Percentiles rank a stretch among this genome's conserved stretches.
phyloP scores from a whole-genome alignment of 305 asterid genomes.

The Solanum hybrid region DNA sequence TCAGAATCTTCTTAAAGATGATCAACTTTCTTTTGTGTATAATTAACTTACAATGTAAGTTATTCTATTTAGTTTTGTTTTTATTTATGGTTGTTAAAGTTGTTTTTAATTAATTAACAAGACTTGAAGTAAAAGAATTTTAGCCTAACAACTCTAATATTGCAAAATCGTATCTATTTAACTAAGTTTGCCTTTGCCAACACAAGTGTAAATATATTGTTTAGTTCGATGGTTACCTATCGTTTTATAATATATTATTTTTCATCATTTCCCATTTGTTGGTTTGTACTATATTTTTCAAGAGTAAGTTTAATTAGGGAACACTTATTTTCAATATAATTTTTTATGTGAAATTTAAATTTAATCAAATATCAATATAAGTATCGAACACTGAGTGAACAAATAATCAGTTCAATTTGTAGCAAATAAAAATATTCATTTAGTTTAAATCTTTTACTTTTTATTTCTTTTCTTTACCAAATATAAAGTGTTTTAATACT shows the following conservation, averaged over 20 bases:
- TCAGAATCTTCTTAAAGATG: background rate
- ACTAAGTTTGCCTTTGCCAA: background rate
- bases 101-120: background rate
- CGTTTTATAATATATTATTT: no score
- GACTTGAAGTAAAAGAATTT: background rate
- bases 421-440: background rate
- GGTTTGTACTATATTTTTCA: no score
- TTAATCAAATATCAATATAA: fast-evolving
- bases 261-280: no score
- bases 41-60: background rate
- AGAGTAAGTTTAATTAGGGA: no score
- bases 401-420: no score
- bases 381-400: no score
- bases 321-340: no score
- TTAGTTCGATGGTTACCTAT: background rate
- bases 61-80: background rate
- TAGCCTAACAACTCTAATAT: background rate
- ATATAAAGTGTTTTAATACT: background rate
- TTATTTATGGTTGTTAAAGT: background rate
- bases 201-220: background rate
- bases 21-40: background rate
- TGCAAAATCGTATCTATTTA: background rate
- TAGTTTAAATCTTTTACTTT: background rate
- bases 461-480: no score
- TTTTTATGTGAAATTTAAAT: no score